Evolutionary conservation across 306 rosid genomes (phyloP), one percentile per base, ranked within the genome.

Genomic region (Trifolium pratense): DNA sequence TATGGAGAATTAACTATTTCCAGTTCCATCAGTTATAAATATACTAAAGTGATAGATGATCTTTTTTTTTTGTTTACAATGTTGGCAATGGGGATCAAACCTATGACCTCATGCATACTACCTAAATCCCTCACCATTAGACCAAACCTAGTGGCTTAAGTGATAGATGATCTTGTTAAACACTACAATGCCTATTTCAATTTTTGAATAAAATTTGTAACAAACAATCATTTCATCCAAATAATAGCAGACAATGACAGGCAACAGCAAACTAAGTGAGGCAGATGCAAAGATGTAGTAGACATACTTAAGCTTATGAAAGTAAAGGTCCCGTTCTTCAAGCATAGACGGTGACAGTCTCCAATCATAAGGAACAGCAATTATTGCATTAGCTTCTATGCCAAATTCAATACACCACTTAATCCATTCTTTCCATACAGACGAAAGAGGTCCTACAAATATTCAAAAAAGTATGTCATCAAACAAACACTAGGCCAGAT

Each of bases 321-420:
- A 94, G 84, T 94, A 94, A 67, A 94, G 92, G 80, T 94, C 99
- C 17, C 99, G 90, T 84, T 94, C 95, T 89, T 94, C 99, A 3
- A 94, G 97, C 89, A 63, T 86, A 46, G 92, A 81, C 7, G 99
- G 99, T 1, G 99, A 80, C 79, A 94, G 74, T 81, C 99, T 94
- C 99, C 97, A 94, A 70, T 94, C 99, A 80, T 94, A 94, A 3
- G 99, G 99, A 81, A 83, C 99, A 32, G 99, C 99, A 61, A 94
- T 86, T 73, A 94, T 91, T 21, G 99, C 97, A 66, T 91, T 89
- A n/a, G 99, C 89, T 80, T 94, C 99, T 20, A 94, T 87, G 48
- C 99, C 99, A 75, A 94, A 94, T 74, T 94, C 96, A 81, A 94
- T 83, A 75, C 99, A 94, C 99, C 99, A 94, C 82, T 94, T 94